Percentiles rank a stretch among this genome's conserved stretches.
These are phyloP conservation scores for Symbiodinium pilosum DNA, from an alignment of 73 alveolate genomes.

Conservation along the genomic window DNA sequence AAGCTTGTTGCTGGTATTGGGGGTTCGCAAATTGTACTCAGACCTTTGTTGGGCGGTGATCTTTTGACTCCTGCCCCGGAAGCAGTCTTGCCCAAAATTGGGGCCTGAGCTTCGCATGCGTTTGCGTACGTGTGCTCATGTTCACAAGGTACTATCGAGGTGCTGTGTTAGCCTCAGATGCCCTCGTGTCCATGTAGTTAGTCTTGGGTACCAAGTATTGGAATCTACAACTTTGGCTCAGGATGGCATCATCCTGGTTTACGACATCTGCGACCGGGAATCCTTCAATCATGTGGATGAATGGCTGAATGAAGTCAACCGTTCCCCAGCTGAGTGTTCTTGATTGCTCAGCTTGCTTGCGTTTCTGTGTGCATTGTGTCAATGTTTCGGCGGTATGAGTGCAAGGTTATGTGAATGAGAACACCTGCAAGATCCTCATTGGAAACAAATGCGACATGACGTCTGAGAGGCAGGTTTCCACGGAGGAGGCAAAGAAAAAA, in stretches of 20 bases:
- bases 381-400: no score
- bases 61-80: no score
- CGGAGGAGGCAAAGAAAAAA: slow-evolving; percentile 94
- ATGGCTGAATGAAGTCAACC: slow-evolving; percentile 94
- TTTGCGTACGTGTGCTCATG: neutral
- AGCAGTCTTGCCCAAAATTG: no score
- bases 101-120: no score
- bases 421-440: slow-evolving; percentile 95
- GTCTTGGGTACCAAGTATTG: no score
- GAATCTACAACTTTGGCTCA: neutral
- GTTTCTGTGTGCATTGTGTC: neutral
- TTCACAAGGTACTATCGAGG: slow-evolving; percentile 84
- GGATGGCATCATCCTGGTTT: slow-evolving; percentile 97
- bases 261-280: slow-evolving; percentile 95
- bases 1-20: no score
- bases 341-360: neutral
- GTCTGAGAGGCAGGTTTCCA: slow-evolving; percentile 95
- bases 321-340: neutral
- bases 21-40: no score
- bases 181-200: no score
- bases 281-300: slow-evolving; percentile 91
- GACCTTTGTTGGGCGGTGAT: no score
- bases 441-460: slow-evolving; percentile 96
- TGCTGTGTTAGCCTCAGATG: slow-evolving; percentile 37
- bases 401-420: slow-evolving; percentile 95